Base-by-base conservation (phyloP, 805 yeast genomes). In the Starmerella apicola region DNA sequence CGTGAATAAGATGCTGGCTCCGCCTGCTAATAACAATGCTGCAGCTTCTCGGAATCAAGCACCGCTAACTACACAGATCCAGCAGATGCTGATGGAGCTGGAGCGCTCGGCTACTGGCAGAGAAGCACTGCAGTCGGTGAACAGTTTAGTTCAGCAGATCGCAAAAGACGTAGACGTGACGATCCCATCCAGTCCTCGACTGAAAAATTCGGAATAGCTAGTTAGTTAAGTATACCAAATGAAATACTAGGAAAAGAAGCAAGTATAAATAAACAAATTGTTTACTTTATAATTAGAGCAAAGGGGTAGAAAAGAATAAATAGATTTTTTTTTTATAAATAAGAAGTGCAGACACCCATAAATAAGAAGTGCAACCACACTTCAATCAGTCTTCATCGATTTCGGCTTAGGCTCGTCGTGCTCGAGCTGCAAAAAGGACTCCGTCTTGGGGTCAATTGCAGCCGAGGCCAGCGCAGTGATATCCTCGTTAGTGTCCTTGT, bases 141-240 rank as follows among this genome's bases (percentile, higher is more conserved):
- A 23, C 17, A 15, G 17, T 10, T 39, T 47, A 10, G 44, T 28
- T 4, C 12, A 23, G 17, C 25, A 31, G 17, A 25, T 47, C 13
- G 36, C 36, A 15, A 31, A 36, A 3, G 50, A 47, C 18, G 50
- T 42, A 2, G 42, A 39, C 3, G 34, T 43, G n/a, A 36, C 39
- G 4, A 17, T 24, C 8, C 31, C 32, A 17, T 4, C 16, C 23
- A 19, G 31, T 9, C 36, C 41, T 24, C 32, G 17, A 13, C n/a
- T 16, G 33, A 12, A 13, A 16, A 17, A 9, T 28, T 9, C 17
- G 16, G 16, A 7, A 8, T 28, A 10, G 9, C 32, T 12, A 28
- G 12, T 28, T 10, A 10, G 8, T 10, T 28, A 15, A 28, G 16
- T 28, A 10, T 10, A 9, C 16, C 13, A 9, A 9, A 24, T 13